phyloP scores from a whole-genome alignment of 2,329 filamentous ascomycete species.

The Arthrobotrys pseudoclavata region DNA sequence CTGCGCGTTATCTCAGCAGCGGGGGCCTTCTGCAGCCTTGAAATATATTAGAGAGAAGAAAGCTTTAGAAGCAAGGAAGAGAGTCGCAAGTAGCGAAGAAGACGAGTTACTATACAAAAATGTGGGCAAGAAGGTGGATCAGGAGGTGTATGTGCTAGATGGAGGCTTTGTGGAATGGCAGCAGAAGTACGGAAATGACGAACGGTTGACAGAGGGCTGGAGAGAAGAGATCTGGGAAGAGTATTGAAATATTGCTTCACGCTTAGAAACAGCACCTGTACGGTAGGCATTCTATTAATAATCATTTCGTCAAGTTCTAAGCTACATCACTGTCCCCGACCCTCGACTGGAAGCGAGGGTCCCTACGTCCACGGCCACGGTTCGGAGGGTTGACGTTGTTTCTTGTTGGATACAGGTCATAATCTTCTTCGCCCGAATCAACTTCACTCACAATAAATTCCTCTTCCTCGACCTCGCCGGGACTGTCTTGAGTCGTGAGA shows the following conservation, averaged over 20 bases:
- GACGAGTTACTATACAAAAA: slow-evolving; percentile 63
- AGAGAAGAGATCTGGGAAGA: slow-evolving; percentile 85
- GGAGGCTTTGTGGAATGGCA: slow-evolving; percentile 91
- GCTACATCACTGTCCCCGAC: not conserved
- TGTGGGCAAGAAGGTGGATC: slow-evolving; percentile 66
- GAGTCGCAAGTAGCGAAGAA: slow-evolving; percentile 54
- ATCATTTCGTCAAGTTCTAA: not conserved
- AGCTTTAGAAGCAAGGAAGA: slow-evolving; percentile 67
- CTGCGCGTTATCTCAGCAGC: slow-evolving; percentile 90
- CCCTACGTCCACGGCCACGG: not conserved
- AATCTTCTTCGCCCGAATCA: not conserved
- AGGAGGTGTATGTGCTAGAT: slow-evolving; percentile 85
- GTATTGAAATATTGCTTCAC: slow-evolving; percentile 63
- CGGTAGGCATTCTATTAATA: not conserved
- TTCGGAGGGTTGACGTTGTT: not conserved
- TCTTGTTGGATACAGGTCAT: not conserved
- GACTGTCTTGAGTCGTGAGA: not conserved
- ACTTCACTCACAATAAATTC: not conserved
- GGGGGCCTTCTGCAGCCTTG: slow-evolving; percentile 86
- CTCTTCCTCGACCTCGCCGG: not conserved
- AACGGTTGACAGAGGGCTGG: slow-evolving; percentile 85
- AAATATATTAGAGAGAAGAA: slow-evolving; percentile 79
- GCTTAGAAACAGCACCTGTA: slow-evolving; percentile 64
- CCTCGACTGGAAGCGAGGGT: not conserved
- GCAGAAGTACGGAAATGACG: slow-evolving; percentile 82